phyloP scores from a whole-genome alignment of 306 rosid genomes.

The Begonia fuchsioides region DNA sequence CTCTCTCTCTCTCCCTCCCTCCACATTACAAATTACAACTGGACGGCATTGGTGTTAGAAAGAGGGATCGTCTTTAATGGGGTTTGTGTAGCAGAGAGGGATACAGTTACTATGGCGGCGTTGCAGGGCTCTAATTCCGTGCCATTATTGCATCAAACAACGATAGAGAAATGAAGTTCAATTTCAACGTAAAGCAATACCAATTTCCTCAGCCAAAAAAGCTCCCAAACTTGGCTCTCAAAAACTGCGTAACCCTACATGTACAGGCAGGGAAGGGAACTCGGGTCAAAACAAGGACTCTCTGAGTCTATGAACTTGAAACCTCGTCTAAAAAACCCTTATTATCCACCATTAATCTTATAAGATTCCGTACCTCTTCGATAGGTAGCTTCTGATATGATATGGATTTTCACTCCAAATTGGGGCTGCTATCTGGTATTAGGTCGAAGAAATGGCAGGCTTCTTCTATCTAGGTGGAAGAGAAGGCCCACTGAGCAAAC shows the following conservation, averaged over 20 bases:
- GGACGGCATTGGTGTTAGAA: background rate
- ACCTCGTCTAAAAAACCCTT: background rate
- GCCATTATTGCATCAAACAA: constrained; percentile 1
- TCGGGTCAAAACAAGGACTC: too few species aligned
- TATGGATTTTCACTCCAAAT: background rate
- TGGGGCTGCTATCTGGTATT: background rate
- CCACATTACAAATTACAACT: too few species aligned
- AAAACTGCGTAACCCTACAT: constrained; percentile 1
- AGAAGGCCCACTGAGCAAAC: constrained; percentile 9
- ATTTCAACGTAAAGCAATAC: too few species aligned
- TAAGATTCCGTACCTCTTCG: background rate
- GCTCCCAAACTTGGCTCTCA: background rate
- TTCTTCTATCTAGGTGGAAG: constrained; percentile 6
- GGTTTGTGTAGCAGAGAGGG: background rate
- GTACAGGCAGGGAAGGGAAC: background rate
- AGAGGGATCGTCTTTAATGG: background rate
- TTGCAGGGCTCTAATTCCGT: constrained; percentile 2
- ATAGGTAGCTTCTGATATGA: background rate
- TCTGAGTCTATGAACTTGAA: too few species aligned
- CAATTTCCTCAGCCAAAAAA: background rate
- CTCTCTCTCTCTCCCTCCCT: too few species aligned
- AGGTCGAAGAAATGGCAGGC: constrained; percentile 1
- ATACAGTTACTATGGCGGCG: constrained; percentile 1
- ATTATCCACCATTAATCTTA: background rate
- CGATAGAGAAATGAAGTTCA: background rate